These are phyloP conservation scores for Diaporthe helianthi DNA, from an alignment of 2,329 filamentous ascomycete species.

Conservation along the genomic window DNA sequence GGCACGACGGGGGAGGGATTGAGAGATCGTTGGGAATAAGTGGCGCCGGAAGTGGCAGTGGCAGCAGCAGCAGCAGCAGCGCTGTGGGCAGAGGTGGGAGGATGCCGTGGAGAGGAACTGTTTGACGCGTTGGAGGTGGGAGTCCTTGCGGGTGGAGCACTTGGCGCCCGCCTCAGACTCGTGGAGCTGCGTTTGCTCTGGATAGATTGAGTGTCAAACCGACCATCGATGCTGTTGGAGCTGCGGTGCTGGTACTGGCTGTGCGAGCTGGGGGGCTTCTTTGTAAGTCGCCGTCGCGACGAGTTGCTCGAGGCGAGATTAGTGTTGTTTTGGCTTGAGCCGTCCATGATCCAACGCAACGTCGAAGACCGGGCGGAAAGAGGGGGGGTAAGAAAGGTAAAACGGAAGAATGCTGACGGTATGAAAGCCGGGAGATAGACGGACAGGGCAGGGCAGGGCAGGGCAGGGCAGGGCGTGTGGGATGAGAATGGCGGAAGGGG, in stretches of 20 bases:
- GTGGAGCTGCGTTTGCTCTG: constrained; percentile 70
- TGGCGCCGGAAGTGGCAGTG: constrained; percentile 11
- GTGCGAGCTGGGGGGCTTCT: constrained; percentile 61
- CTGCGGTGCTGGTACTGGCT: constrained; percentile 54
- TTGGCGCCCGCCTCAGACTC: constrained; percentile 67
- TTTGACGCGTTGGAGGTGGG: constrained; percentile 56
- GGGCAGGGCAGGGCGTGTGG: constrained; percentile 27
- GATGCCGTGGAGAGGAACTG: constrained; percentile 57
- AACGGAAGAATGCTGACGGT: constrained; percentile 35
- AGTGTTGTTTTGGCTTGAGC: constrained; percentile 46
- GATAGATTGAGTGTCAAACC: constrained; percentile 63
- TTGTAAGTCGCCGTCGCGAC: constrained; percentile 67
- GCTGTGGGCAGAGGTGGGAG: constrained; percentile 42
- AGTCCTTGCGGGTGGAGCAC: constrained; percentile 60
- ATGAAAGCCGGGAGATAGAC: constrained; percentile 32
- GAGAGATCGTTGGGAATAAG: constrained; percentile 44
- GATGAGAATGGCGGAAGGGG: constrained; percentile 30
- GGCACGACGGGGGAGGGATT: constrained; percentile 56
- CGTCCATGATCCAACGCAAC: constrained; percentile 53
- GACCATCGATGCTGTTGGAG: constrained; percentile 59
- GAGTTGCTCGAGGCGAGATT: constrained; percentile 53
- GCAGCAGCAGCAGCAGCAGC: neutral
- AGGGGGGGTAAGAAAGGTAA: constrained; percentile 28
- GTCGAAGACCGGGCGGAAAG: constrained; percentile 26
- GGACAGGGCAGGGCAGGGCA: constrained; percentile 26